Conservation (phyloP, 1,139 yeast species). For the Scheffersomyces insectosa region DNA sequence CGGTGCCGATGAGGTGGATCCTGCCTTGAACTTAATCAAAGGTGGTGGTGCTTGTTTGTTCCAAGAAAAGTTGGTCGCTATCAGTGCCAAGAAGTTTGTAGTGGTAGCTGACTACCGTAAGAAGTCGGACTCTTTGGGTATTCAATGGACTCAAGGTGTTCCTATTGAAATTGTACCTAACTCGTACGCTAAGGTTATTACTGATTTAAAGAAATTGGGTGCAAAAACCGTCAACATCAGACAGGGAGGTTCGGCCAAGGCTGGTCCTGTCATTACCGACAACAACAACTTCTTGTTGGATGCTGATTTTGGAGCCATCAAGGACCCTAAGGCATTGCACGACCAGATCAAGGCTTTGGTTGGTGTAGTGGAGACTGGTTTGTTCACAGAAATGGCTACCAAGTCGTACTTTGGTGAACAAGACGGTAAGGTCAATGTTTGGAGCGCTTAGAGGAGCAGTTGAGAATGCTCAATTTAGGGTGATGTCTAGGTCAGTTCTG, state of each 20-base stretch:
- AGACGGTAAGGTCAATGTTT: constrained; percentile 57
- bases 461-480: too few relatives aligned
- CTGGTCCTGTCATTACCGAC: constrained; percentile 98
- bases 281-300: constrained; percentile 92
- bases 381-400: constrained; percentile 70
- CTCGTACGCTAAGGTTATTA: constrained; percentile 75
- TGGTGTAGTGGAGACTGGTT: constrained; percentile 97
- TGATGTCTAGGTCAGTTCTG: too few relatives aligned
- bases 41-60: constrained; percentile 99
- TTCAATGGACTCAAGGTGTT: constrained; percentile 84
- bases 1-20: constrained; percentile 97
- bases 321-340: constrained; percentile 62
- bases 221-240: constrained; percentile 69
- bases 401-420: constrained; percentile 88
- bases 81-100: constrained; percentile 72
- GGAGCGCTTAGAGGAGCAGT: constrained; percentile 8
- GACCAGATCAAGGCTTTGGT: constrained; percentile 67
- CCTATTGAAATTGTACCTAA: constrained; percentile 95
- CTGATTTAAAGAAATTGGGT: constrained; percentile 64
- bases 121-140: constrained; percentile 69
- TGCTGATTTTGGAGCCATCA: constrained; percentile 84
- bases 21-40: constrained; percentile 78
- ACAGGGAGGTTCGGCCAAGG: constrained; percentile 88
- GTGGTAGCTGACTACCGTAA: constrained; percentile 94
- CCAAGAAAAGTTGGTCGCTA: constrained; percentile 94